These are phyloP conservation scores for Leptographium radiaticola DNA, from an alignment of 2,329 filamentous ascomycete genomes.

Conservation along the genomic window DNA sequence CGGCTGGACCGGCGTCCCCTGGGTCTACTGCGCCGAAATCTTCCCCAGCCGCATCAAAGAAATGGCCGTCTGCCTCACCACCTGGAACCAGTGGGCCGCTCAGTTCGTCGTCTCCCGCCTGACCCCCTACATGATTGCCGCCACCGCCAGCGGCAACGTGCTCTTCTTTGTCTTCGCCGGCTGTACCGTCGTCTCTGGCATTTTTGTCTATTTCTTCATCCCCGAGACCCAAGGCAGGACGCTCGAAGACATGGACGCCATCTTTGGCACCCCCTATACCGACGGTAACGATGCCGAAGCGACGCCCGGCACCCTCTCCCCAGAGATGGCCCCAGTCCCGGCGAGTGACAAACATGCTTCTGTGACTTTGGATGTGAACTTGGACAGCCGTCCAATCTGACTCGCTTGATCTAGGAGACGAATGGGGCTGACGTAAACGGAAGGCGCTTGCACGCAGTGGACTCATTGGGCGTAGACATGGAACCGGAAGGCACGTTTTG, in stretches of 20 bases:
- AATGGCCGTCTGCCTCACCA: slow-evolving; percentile 15
- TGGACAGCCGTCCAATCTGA: background rate
- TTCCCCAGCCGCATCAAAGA: slow-evolving; percentile 17
- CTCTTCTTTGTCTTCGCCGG: slow-evolving; percentile 2
- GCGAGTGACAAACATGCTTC: background rate
- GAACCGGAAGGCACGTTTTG: too few species aligned
- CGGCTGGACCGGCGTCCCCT: slow-evolving; percentile 19
- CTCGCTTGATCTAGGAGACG: too few species aligned
- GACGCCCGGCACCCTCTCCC: background rate
- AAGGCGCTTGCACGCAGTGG: too few species aligned
- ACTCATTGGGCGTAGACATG: too few species aligned
- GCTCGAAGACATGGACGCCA: slow-evolving; percentile 3
- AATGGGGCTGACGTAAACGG: too few species aligned
- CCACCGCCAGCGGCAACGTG: background rate
- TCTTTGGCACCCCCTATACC: slow-evolving; percentile 1
- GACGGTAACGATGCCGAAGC: background rate
- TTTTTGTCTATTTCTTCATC: slow-evolving; percentile 3
- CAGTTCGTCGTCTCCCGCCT: slow-evolving; percentile 18
- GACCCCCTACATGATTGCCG: slow-evolving; percentile 16
- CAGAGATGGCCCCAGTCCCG: background rate
- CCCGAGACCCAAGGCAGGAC: slow-evolving; percentile 2
- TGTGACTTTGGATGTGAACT: background rate
- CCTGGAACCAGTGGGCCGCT: slow-evolving; percentile 18
- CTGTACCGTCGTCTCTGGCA: background rate
- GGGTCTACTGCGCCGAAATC: slow-evolving; percentile 14